Evolutionary conservation across 2,329 filamentous ascomycete genomes (phyloP).

Genomic region (Rutstroemia sp.): DNA sequence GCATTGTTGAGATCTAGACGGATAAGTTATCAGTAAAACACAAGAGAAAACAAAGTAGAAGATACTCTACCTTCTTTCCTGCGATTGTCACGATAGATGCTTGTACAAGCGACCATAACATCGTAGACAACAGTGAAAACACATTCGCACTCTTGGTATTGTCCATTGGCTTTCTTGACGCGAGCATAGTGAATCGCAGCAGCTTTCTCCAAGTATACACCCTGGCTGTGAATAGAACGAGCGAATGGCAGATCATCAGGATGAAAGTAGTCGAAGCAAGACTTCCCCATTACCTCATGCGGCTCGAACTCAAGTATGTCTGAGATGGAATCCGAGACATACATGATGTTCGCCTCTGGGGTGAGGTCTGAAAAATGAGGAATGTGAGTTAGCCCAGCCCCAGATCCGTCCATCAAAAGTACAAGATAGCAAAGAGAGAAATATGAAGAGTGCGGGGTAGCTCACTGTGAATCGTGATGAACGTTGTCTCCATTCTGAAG

Average conservation of each 20-base stretch:
- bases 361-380: constrained; percentile 52
- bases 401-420: constrained; percentile 5
- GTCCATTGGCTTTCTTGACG: constrained; percentile 58
- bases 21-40: neutral
- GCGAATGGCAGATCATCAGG: constrained; percentile 67
- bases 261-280: constrained; percentile 82
- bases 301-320: constrained; percentile 78
- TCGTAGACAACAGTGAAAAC: constrained; percentile 86
- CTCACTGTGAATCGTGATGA: constrained; percentile 86
- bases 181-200: constrained; percentile 76
- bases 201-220: constrained; percentile 73
- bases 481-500: constrained; percentile 68
- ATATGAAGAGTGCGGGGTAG: constrained; percentile 16
- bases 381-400: constrained; percentile 10
- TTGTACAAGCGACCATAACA: constrained; percentile 78
- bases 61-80: neutral
- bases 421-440: neutral
- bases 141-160: constrained; percentile 75
- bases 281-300: constrained; percentile 65
- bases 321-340: constrained; percentile 74
- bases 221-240: constrained; percentile 62
- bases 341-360: constrained; percentile 70
- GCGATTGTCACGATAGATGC: constrained; percentile 58
- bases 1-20: neutral
- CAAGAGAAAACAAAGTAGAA: no score